These are phyloP conservation scores for Gossypium stocksii DNA, from an alignment of 345 rosid species.

Conservation along the genomic window DNA sequence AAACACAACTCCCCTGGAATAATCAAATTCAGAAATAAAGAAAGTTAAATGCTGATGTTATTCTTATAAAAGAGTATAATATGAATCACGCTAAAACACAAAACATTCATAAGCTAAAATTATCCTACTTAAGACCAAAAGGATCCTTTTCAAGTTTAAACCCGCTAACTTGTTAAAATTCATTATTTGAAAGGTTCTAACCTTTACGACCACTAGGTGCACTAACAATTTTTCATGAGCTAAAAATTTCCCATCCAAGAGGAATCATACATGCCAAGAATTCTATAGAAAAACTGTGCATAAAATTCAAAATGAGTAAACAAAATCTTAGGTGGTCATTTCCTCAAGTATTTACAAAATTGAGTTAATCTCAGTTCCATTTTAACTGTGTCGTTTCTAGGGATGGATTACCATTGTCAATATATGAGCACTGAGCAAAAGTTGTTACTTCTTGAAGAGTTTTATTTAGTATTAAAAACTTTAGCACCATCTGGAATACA, in stretches of 20 bases:
- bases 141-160: no score
- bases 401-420: neutral
- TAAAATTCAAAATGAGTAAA: no score
- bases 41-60: neutral
- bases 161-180: no score
- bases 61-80: neutral
- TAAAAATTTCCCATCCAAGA: no score
- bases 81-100: neutral
- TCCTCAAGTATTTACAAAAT: no score
- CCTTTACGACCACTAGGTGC: no score
- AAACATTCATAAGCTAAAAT: neutral
- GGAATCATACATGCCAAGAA: no score
- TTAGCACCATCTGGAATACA: neutral
- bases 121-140: neutral
- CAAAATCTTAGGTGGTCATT: no score
- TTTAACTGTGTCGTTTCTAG: neutral
- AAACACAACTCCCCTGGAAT: constrained; percentile 44
- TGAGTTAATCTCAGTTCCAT: no score
- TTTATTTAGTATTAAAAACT: neutral
- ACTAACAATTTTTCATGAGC: no score
- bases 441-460: neutral
- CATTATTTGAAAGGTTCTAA: no score
- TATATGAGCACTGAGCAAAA: neutral
- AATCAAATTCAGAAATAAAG: constrained; percentile 2
- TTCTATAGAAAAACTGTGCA: no score